Evolutionary conservation across 2,329 filamentous ascomycete genomes (phyloP).

Genomic region (Fusarium coicis): DNA sequence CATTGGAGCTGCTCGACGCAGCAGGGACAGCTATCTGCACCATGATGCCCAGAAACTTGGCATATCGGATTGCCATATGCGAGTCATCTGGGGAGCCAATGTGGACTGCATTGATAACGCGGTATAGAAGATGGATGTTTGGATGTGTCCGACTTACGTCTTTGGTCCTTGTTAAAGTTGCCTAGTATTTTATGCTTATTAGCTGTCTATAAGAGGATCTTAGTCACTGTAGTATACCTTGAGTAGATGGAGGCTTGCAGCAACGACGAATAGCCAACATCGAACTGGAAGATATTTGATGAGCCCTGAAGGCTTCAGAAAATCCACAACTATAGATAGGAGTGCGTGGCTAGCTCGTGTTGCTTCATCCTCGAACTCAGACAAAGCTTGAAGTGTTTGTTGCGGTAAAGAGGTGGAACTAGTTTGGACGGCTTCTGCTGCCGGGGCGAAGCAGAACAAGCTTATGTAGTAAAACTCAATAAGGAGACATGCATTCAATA

Average conservation of each 20-base stretch:
- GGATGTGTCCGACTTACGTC: background rate
- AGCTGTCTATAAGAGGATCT: accelerated
- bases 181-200: background rate
- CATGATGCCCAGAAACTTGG: background rate
- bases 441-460: background rate
- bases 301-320: background rate
- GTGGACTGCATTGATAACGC: background rate
- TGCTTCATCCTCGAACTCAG: background rate
- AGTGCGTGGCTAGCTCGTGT: background rate
- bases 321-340: background rate
- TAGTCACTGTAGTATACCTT: too few relatives aligned
- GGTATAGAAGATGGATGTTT: background rate
- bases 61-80: background rate
- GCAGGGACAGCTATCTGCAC: background rate
- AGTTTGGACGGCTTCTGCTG: background rate
- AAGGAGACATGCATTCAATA: background rate
- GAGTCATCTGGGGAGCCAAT: background rate
- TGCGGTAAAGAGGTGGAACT: background rate
- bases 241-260: background rate
- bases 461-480: background rate
- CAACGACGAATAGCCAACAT: background rate
- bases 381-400: background rate
- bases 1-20: background rate
- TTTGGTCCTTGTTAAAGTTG: background rate
- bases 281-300: background rate